phyloP scores from a whole-genome alignment of 352 stramenopile genomes.

The Globisporangium spinosum region DNA sequence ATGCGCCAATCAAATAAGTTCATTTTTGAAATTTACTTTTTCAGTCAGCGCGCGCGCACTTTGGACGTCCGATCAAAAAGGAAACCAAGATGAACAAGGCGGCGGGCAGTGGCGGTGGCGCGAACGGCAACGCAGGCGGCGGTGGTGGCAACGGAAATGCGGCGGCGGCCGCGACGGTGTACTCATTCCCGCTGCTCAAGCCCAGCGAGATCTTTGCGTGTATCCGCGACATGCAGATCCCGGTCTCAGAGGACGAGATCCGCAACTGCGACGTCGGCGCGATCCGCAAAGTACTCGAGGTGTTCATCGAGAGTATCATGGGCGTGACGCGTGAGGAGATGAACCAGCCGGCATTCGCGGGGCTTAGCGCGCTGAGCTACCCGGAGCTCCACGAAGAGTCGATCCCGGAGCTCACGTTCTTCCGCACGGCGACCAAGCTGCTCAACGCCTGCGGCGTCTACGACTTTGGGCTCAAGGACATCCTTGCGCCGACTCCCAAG shows the following conservation, averaged over 20 bases:
- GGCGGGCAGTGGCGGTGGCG: not conserved
- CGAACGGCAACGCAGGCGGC: not conserved
- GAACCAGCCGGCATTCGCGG: conserved; percentile 85
- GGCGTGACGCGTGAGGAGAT: conserved; percentile 90
- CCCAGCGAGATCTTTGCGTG: conserved; percentile 90
- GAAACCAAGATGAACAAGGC: conserved; percentile 17
- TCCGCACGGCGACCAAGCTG: conserved; percentile 85
- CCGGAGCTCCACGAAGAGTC: conserved; percentile 93
- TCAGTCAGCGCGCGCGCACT: not conserved
- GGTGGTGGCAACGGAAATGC: not conserved
- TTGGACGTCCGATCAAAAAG: not conserved
- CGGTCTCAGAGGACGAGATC: conserved; percentile 88
- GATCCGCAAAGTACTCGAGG: conserved; percentile 87
- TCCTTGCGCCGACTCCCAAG: conserved; percentile 86
- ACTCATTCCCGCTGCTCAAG: conserved; percentile 94
- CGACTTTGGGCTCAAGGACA: conserved; percentile 93
- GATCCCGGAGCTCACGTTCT: conserved; percentile 93
- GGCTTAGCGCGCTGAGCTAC: conserved; percentile 75
- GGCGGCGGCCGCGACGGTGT: conserved; percentile 21
- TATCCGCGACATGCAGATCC: conserved; percentile 89
- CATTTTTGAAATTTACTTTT: conserved; percentile 10
- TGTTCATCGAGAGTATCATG: conserved; percentile 88
- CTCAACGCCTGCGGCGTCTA: conserved; percentile 90
- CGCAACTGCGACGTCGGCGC: conserved; percentile 60
- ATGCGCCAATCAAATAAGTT: not conserved